Base-by-base conservation (phyloP, 2,329 filamentous ascomycete genomes). In the Pseudopithomyces maydicus region DNA sequence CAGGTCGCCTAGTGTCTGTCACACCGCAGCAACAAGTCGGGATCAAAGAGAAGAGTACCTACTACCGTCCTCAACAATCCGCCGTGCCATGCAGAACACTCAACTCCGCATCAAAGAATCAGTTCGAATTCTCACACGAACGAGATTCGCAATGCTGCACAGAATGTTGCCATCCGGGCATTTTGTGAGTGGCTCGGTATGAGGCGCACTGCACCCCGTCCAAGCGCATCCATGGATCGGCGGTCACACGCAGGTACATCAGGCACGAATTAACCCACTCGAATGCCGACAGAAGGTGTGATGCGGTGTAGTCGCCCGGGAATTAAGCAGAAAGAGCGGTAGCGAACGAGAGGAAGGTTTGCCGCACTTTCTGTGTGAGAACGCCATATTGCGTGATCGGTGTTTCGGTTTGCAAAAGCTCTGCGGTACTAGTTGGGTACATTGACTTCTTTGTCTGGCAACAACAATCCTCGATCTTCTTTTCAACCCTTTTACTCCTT, bases 301-400 rank as follows among this genome's bases (percentile, higher is more conserved):
- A 35, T 39, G 47, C 35, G 39, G 29, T 29, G 26, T 39, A 7
- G 20, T 15, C 17, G 1, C n/a, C 45, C 14, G 47, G 47, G 14
- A 19, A 41, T 26, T 15, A 41, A 23, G 47, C 33, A 32, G 47
- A 41, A 50, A 19, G 47, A 29, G 14, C 47, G 35, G 47, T 39
- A 12, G 46, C 33, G 5, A 29, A 29, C 26, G 5, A 29, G 17
- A 48, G 32, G 20, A 33, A 12, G 32, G 29, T 17, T 39, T 39
- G 8, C 15, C 15, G 38, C 38, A 19, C n/a, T 15, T 41, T 41
- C n/a, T 15, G 8, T 41, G 38, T 3, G 33, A 22, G 12, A n/a
- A 7, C 26, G 48, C 26, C 23, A 42, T 51, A 51, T 51, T 42
- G 48, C 48, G 48, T 51, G 48, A 51, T 51, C 48, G 15, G 10